phyloP scores from a whole-genome alignment of 345 rosid species.

The Populus simonii region DNA sequence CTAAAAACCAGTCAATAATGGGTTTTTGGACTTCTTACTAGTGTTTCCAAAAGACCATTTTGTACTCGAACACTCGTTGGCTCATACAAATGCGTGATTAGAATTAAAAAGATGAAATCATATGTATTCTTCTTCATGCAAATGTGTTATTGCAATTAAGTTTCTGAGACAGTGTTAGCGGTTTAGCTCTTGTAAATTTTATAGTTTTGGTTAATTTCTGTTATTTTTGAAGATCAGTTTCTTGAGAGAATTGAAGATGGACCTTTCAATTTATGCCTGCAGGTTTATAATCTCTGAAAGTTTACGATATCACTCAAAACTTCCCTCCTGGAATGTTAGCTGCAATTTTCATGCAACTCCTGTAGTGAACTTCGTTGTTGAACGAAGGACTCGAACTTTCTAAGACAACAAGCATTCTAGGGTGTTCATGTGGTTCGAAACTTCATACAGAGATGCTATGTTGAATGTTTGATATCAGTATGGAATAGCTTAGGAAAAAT shows the following conservation, averaged over 20 bases:
- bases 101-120: not conserved
- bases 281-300: slow-evolving; percentile 11
- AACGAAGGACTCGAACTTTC: not conserved
- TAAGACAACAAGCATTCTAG: slow-evolving; percentile 7
- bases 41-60: not conserved
- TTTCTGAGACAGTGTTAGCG: not conserved
- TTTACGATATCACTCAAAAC: slow-evolving; percentile 10
- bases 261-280: not conserved
- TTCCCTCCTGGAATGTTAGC: slow-evolving; percentile 12
- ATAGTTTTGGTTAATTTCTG: not conserved
- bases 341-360: slow-evolving; percentile 8
- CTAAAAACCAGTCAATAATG: not conserved
- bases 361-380: slow-evolving; percentile 10
- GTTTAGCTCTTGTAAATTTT: not conserved
- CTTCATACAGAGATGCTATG: not conserved
- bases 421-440: not conserved
- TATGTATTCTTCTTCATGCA: not conserved
- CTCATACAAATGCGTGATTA: not conserved
- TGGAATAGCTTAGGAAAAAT: slow-evolving; percentile 15
- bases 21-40: not conserved
- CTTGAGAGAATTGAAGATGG: not conserved
- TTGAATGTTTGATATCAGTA: slow-evolving; percentile 1
- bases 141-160: not conserved
- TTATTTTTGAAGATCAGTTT: slow-evolving; percentile 1
- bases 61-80: not conserved